Base-by-base conservation (phyloP, 208 protist genomes). In the Plasmodiophora brassicae region DNA sequence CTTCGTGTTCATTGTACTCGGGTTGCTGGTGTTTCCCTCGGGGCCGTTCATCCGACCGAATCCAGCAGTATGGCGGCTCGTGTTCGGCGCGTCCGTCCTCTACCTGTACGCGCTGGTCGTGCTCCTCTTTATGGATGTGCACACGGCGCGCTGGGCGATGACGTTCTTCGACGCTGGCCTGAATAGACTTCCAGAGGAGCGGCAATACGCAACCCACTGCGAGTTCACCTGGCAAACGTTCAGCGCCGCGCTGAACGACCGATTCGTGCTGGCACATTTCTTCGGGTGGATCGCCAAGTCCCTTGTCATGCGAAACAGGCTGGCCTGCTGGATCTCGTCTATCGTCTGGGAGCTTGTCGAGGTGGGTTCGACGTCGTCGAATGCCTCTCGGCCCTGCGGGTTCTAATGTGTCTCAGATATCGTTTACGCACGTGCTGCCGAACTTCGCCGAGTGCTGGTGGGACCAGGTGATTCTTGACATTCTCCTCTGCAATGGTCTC, bases 401-500 rank as follows among this genome's bases (percentile, higher is more conserved):
- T 14, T 32, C 20, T 78, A 78, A 38, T 78, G 5, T 14, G n/a
- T 8, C 20, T 78, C n/a, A 78, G 65, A 78, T 83, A 0, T 85
- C 86, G 1, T 88, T 91, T 22, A 84, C 85, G 44, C 71, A 91
- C 14, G 43, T 88, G 22, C 44, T 92, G 35, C 46, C 44, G 8
- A 92, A 92, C 71, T 92, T 92, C 39, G 45, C 54, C 28, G 90
- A 92, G 71, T 92, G 90, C 45, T 92, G 90, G 90, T 92, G 89
- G 87, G 90, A 92, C 45, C n/a, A 46, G 1, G 39, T 84, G 14
- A 86, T 92, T 46, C 46, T 92, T 0, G 90, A 92, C 83, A 71
- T 92, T 53, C 36, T 91, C 22, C 8, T 84, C 25, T 92, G 90
- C n/a, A 92, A 92, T 45, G 87, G 41, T 0, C 0, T 90, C 35